These are phyloP conservation scores for Lumnitzera racemosa DNA, from an alignment of 345 rosid genomes.

Conservation along the genomic window DNA sequence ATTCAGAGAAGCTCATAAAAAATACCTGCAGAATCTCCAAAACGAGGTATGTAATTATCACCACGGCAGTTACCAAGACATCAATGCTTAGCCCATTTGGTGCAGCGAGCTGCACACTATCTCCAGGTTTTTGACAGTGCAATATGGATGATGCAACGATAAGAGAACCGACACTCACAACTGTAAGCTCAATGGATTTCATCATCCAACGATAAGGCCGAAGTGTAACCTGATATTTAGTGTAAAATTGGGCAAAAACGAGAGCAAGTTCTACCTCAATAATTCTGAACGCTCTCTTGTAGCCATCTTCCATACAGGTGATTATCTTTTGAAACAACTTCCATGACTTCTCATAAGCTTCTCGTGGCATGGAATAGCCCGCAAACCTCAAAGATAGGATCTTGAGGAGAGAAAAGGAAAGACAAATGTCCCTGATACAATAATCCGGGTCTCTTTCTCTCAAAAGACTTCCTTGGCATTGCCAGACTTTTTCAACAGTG, in stretches of 20 bases:
- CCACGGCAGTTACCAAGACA: neutral
- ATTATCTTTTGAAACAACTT: neutral
- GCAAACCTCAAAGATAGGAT: neutral
- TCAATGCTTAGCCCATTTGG: neutral
- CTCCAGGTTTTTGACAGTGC: too few relatives aligned
- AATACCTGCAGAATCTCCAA: neutral
- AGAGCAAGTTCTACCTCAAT: neutral
- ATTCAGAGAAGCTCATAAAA: neutral
- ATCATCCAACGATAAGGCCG: neutral
- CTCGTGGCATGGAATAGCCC: neutral
- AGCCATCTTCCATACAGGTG: neutral
- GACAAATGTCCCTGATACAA: neutral
- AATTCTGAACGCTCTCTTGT: neutral
- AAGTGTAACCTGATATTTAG: neutral
- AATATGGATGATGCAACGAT: neutral
- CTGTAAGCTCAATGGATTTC: neutral
- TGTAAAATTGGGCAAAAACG: neutral
- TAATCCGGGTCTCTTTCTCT: neutral
- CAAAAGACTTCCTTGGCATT: neutral
- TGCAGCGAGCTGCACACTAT: too few relatives aligned
- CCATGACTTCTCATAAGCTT: neutral
- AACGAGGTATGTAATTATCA: neutral
- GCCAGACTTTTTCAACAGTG: neutral
- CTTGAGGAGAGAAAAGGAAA: neutral
- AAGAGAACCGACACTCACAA: neutral